Evolutionary conservation across 768 basidiomycete species (phyloP).

Genomic region (Suillus subaureus): DNA sequence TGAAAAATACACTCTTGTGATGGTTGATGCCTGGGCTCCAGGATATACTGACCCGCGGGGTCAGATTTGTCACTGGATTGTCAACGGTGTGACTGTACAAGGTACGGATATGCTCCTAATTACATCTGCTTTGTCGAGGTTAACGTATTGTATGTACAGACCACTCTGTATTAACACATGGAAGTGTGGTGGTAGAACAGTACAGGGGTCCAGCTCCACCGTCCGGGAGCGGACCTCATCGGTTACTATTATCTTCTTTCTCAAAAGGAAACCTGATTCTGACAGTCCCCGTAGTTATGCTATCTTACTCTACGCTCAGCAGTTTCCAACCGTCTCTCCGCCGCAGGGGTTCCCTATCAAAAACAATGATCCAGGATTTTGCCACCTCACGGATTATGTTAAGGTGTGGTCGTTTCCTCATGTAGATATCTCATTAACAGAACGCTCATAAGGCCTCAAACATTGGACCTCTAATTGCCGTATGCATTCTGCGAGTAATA

Average conservation of each 20-base stretch:
- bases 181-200: conserved; percentile 54
- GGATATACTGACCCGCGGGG: conserved; percentile 59
- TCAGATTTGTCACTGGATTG: conserved; percentile 81
- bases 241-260: conserved; percentile 42
- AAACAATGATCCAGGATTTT: conserved; percentile 52
- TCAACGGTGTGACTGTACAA: conserved; percentile 59
- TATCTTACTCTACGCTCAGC: conserved; percentile 66
- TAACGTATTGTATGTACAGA: conserved; percentile 21
- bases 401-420: conserved; percentile 36
- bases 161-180: conserved; percentile 42
- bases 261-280: background rate
- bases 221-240: conserved; percentile 71
- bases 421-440: background rate
- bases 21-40: conserved; percentile 75
- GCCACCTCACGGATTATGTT: conserved; percentile 61
- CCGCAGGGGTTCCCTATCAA: conserved; percentile 48
- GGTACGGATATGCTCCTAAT: conserved; percentile 33
- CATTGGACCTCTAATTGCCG: conserved; percentile 64
- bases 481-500: conserved; percentile 26
- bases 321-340: conserved; percentile 62
- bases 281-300: conserved; percentile 54
- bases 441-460: conserved; percentile 44
- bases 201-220: conserved; percentile 77
- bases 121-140: background rate
- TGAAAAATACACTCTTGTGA: conserved; percentile 64